Evolutionary conservation across 306 rosid species (phyloP).

Genomic region (Medicago arabica): DNA sequence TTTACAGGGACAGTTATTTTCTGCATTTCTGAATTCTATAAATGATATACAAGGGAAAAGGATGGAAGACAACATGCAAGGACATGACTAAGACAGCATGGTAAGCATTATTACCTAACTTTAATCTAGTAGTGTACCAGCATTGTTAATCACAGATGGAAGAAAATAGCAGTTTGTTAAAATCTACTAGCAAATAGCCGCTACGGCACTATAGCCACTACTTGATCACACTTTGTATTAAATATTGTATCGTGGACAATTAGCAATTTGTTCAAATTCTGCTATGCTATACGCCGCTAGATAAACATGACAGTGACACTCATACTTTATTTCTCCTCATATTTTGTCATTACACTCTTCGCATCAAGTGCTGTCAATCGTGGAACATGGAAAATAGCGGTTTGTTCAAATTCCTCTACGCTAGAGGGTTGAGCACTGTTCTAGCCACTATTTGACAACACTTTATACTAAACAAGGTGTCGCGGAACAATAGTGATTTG

Average conservation of each 20-base stretch:
- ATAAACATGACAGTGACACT: background rate
- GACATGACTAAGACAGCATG: constrained; percentile 10
- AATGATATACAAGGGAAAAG: background rate
- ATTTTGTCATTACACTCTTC: background rate
- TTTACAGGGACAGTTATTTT: background rate
- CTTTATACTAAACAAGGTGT: too few relatives aligned
- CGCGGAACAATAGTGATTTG: too few relatives aligned
- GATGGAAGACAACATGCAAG: background rate
- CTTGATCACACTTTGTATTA: background rate
- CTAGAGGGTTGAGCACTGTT: too few relatives aligned
- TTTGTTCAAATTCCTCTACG: too few relatives aligned
- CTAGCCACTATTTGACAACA: too few relatives aligned
- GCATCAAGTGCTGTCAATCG: background rate
- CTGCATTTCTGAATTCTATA: constrained; percentile 8
- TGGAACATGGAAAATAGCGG: too few relatives aligned
- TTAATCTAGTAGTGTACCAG: background rate
- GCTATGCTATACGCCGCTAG: background rate
- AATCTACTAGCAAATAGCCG: background rate
- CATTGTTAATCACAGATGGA: background rate
- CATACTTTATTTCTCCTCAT: background rate
- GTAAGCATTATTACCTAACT: background rate
- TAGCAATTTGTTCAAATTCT: background rate
- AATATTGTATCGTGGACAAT: background rate
- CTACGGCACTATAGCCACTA: background rate
- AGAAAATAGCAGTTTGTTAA: background rate